These are phyloP conservation scores for Aureobasidium sp. DNA, from an alignment of 2,329 filamentous ascomycete species.

Conservation along the genomic window DNA sequence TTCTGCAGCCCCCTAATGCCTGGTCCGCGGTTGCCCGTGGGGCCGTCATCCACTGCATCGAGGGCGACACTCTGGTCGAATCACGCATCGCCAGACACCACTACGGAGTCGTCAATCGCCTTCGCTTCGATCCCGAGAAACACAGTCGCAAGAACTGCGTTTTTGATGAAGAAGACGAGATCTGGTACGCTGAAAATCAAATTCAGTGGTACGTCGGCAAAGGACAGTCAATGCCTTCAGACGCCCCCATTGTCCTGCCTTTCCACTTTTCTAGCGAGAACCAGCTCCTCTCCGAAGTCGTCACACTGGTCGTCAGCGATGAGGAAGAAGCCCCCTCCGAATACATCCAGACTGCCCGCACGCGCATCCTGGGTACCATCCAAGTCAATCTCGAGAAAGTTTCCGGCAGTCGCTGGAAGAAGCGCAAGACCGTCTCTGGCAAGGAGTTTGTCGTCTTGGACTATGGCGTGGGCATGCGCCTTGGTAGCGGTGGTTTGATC, in stretches of 20 bases:
- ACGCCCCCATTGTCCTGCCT: background rate
- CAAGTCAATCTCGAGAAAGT: constrained; percentile 71
- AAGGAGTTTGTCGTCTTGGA: constrained; percentile 77
- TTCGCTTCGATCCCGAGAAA: constrained; percentile 61
- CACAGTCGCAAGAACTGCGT: constrained; percentile 68
- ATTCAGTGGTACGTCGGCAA: constrained; percentile 75
- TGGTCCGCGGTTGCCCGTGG: constrained; percentile 75
- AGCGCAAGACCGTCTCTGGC: constrained; percentile 64
- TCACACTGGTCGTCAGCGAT: constrained; percentile 6
- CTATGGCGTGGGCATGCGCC: constrained; percentile 76
- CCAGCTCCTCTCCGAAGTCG: background rate
- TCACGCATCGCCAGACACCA: constrained; percentile 14
- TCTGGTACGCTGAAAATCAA: constrained; percentile 75
- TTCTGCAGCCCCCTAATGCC: constrained; percentile 67
- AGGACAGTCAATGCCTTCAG: background rate
- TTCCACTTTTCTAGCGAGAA: background rate
- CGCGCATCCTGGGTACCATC: constrained; percentile 62
- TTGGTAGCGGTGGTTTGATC: constrained; percentile 67
- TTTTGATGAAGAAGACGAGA: constrained; percentile 73
- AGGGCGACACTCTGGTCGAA: constrained; percentile 48
- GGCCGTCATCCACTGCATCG: constrained; percentile 68
- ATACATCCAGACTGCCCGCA: constrained; percentile 35
- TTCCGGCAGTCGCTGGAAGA: constrained; percentile 63
- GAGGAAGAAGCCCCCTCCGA: background rate
- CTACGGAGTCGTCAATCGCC: constrained; percentile 2